phyloP scores from a whole-genome alignment of 2,329 filamentous ascomycete genomes.

The Ophiostoma sp. region DNA sequence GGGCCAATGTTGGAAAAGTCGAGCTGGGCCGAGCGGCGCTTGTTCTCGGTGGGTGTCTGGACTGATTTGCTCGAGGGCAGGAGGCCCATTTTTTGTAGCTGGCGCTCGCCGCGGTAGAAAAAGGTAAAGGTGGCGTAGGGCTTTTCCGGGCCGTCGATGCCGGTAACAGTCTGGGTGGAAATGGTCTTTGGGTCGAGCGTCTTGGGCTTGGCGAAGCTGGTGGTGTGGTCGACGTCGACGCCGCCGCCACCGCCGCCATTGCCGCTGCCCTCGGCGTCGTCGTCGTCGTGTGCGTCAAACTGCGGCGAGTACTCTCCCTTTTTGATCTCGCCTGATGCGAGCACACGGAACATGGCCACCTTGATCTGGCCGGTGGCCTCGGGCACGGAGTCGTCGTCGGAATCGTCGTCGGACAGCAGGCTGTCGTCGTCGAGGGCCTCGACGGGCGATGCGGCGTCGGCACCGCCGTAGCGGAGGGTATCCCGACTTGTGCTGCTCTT shows the following conservation, averaged over 20 bases:
- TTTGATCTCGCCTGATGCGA: conserved; percentile 95
- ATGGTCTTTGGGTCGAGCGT: conserved; percentile 94
- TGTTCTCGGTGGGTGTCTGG: conserved; percentile 55
- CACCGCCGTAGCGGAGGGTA: conserved; percentile 72
- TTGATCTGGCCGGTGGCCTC: conserved; percentile 98
- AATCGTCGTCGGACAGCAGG: conserved; percentile 60
- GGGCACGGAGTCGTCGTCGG: conserved; percentile 75
- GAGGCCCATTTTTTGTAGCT: conserved; percentile 95
- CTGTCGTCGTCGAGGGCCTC: conserved; percentile 63
- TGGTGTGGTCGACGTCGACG: conserved; percentile 89
- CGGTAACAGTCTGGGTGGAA: conserved; percentile 97
- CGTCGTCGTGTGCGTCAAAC: conserved; percentile 93
- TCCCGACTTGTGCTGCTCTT: conserved; percentile 30
- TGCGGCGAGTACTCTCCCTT: conserved; percentile 97
- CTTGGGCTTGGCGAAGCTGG: conserved; percentile 95
- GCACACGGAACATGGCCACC: conserved; percentile 88
- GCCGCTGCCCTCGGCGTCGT: conserved; percentile 53
- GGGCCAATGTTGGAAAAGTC: conserved; percentile 83
- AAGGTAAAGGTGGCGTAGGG: conserved; percentile 97
- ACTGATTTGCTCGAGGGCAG: conserved; percentile 64
- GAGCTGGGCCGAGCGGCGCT: conserved; percentile 74
- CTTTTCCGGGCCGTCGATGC: conserved; percentile 91
- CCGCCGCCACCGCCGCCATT: conserved; percentile 55
- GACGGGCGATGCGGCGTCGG: conserved; percentile 67
- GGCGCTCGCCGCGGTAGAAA: conserved; percentile 90